Base-by-base conservation (phyloP, 768 basidiomycete species). In the Exsudoporus frostii region DNA sequence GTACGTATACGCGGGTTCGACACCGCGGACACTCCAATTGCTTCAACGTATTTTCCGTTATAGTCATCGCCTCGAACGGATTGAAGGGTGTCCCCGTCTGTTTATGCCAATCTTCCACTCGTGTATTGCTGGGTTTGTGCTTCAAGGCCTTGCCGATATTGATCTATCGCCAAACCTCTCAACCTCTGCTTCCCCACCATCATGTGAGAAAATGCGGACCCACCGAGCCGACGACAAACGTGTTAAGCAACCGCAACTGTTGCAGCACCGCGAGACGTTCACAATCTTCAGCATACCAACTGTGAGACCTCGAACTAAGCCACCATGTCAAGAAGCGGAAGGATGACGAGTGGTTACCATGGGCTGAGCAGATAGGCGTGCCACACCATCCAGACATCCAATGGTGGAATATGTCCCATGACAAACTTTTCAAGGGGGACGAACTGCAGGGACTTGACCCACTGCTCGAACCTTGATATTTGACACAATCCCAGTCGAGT, bases 321-420 rank as follows among this genome's bases (percentile, higher is more conserved):
- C 14, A 6, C 14, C 14, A 7, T 15, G 34, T 46, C 36, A 29
- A 27, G 22, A 44, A 19, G 14, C 6, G 10, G 7, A 17, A 45
- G 7, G 19, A 33, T 7, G 8, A 2, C 8, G 3, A 24, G 13
- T 1, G 8, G 17, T 58, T 60, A 74, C 74, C 66, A 61, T 11
- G 74, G 74, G 42, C 61, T 72, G 20, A 75, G 71, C 44, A 72
- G 19, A 59, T 76, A 76, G 1, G 73, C 74, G 19, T 75, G 74
- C 70, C 75, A 74, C 19, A 75, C 70, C 73, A 75, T 73, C 65
- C 71, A 69, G 22, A 75, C 74, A 37, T 75, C 75, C 29, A 72
- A 27, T 13, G 74, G 74, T 0, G 74, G 74, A 15, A 71, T 40
- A 11, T 70, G 57, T 5, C 45, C 51, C 22, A 50, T 24, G 30